These are phyloP conservation scores for Capsicum rhomboideum DNA, from an alignment of 257 asterid species.

Conservation along the genomic window DNA sequence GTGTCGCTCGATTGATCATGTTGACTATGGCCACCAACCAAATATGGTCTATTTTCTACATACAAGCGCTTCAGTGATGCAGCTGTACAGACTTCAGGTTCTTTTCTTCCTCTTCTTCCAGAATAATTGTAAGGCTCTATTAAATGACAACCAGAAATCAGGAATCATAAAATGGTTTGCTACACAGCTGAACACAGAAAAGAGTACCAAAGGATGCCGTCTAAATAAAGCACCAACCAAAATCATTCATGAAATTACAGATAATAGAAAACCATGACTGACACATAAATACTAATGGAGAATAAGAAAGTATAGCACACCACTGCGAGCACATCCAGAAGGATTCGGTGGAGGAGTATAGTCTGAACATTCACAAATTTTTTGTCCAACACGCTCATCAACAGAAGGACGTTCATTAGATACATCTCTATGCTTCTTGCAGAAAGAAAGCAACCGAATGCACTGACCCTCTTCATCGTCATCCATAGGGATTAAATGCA, in stretches of 20 bases:
- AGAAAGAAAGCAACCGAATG: constrained; percentile 87
- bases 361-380: constrained; percentile 40
- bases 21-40: constrained; percentile 83
- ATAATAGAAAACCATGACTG: constrained; percentile 1
- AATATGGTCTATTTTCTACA: constrained; percentile 81
- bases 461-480: constrained; percentile 87
- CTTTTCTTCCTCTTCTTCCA: constrained; percentile 66
- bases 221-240: neutral
- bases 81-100: constrained; percentile 67
- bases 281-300: neutral
- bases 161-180: constrained; percentile 5
- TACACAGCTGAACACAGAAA: neutral
- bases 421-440: constrained; percentile 77
- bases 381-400: constrained; percentile 38
- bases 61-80: constrained; percentile 73
- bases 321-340: constrained; percentile 93
- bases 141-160: constrained; percentile 27
- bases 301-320: constrained; percentile 27
- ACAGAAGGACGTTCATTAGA: constrained; percentile 48
- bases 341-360: constrained; percentile 65
- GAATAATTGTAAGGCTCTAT: constrained; percentile 60
- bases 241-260: neutral
- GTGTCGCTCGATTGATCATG: constrained; percentile 44
- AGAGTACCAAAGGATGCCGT: neutral
- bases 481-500: constrained; percentile 57